Evolutionary conservation across 495 filamentous ascomycete species (phyloP).

Genomic region (Aspergillus egyptiacus): DNA sequence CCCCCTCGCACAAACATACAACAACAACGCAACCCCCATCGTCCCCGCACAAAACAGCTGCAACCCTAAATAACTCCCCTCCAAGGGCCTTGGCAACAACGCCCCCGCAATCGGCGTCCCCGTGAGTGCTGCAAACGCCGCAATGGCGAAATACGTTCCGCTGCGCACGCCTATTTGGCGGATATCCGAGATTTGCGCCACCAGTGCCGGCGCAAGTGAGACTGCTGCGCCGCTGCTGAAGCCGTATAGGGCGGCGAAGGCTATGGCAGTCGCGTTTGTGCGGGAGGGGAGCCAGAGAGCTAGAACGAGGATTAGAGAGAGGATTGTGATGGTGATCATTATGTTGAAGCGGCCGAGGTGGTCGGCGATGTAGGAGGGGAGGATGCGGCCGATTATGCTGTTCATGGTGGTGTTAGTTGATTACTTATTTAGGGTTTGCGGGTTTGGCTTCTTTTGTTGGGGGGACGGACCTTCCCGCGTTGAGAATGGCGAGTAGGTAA

Average conservation of each 20-base stretch:
- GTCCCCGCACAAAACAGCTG: constrained; percentile 63
- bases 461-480: constrained; percentile 23
- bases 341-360: constrained; percentile 68
- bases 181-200: constrained; percentile 68
- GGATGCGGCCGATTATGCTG: constrained; percentile 65
- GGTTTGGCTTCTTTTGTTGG: neutral
- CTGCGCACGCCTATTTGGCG: constrained; percentile 66
- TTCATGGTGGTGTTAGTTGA: too few relatives aligned
- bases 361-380: constrained; percentile 68
- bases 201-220: constrained; percentile 49
- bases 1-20: constrained; percentile 43
- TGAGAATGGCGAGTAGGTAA: constrained; percentile 30
- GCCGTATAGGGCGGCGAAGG: constrained; percentile 63
- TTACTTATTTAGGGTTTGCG: neutral
- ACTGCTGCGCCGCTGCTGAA: constrained; percentile 70
- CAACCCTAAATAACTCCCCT: constrained; percentile 52
- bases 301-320: constrained; percentile 59
- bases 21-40: constrained; percentile 44
- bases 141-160: constrained; percentile 60
- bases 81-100: constrained; percentile 46
- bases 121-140: constrained; percentile 59
- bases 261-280: constrained; percentile 55
- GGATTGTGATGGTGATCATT: constrained; percentile 56
- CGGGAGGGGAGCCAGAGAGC: constrained; percentile 62
- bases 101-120: constrained; percentile 71